Evolutionary conservation across 2,329 filamentous ascomycete species (phyloP), one percentile per base, ranked within the genome.

Genomic region (Cladobotryum mycophilum): DNA sequence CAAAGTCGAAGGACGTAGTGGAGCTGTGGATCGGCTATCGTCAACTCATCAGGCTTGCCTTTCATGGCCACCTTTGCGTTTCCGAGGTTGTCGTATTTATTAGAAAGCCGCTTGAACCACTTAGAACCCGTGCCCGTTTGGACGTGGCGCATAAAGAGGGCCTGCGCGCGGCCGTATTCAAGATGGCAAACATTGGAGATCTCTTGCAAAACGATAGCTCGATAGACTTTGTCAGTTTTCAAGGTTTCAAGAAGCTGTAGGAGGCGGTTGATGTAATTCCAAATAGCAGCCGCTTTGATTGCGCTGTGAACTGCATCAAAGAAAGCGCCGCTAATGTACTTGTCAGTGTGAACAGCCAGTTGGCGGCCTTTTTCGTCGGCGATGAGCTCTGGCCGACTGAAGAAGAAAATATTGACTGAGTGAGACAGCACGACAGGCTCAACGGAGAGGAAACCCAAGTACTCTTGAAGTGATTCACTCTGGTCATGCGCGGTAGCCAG

Each of bases 1-100:
- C 72, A 77, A 1, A 78, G 70, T 2, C 67, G 69, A 5, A 78
- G 58, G 17, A 77, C 56, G 53, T 71, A 72, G 48, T 72, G 64
- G 3, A 76, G 58, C 30, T 73, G 70, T 2, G 70, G 66, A 20
- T 76, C 55, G 1, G 61, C 57, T 9, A 61, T 55, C 1, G 64
- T 68, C 3, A 77, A 55, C 2, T 63, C 56, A 1, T 72, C 69
- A 0, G 70, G 69, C 1, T 72, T 70, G 14, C 58, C 63, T 41
- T 73, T 78, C 53, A 76, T 61, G 1, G 53, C 53, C 1, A 76
- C 59, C 1, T 65, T 68, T 2, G 66, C 56, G 18, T 67, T 69
- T 0, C 67, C 65, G 7, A 52, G 53, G 2, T 69, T 65, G 48
- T 74, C 68, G 7, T 60, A 63, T 2, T 48, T 58, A 15, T 64